Evolutionary conservation across 306 rosid species (phyloP).

Genomic region (Amphicarpaea edgeworthii): DNA sequence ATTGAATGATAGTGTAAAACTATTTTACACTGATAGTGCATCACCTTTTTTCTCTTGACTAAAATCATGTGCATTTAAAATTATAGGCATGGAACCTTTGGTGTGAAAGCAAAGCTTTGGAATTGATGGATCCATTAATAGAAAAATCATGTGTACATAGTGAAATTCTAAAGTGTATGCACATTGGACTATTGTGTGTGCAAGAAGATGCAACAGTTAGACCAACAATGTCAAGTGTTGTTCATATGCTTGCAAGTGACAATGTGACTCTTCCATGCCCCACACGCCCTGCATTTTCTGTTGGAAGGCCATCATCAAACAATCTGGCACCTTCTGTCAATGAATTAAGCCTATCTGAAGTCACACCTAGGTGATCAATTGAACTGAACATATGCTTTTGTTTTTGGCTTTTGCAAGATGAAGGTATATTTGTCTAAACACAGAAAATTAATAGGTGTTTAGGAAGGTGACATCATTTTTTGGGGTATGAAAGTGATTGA

Average conservation of each 20-base stretch:
- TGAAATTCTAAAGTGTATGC: slow-evolving; percentile 51
- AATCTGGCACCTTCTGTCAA: slow-evolving; percentile 41
- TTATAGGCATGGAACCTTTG: slow-evolving; percentile 64
- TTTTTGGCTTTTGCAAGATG: slow-evolving; percentile 27
- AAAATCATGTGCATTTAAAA: too few species aligned
- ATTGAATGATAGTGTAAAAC: too few species aligned
- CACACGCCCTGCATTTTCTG: slow-evolving; percentile 56
- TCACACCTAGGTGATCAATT: slow-evolving; percentile 39
- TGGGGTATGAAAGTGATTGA: too few species aligned
- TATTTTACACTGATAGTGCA: too few species aligned
- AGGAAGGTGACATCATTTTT: not conserved
- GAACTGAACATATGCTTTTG: not conserved
- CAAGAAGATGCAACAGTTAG: slow-evolving; percentile 64
- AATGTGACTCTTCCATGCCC: slow-evolving; percentile 56
- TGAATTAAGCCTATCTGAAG: slow-evolving; percentile 25
- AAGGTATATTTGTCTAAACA: not conserved
- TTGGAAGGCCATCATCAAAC: slow-evolving; percentile 45
- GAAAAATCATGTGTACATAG: slow-evolving; percentile 31
- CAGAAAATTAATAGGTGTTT: not conserved
- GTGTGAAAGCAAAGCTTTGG: slow-evolving; percentile 52
- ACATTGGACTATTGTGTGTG: slow-evolving; percentile 62
- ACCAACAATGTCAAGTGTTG: slow-evolving; percentile 63
- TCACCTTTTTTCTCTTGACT: too few species aligned
- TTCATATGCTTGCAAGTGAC: slow-evolving; percentile 52
- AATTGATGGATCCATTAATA: slow-evolving; percentile 57